Percentiles rank a stretch among this genome's conserved stretches.
phyloP scores from a whole-genome alignment of 495 filamentous ascomycete species.

The Neurospora sp. region DNA sequence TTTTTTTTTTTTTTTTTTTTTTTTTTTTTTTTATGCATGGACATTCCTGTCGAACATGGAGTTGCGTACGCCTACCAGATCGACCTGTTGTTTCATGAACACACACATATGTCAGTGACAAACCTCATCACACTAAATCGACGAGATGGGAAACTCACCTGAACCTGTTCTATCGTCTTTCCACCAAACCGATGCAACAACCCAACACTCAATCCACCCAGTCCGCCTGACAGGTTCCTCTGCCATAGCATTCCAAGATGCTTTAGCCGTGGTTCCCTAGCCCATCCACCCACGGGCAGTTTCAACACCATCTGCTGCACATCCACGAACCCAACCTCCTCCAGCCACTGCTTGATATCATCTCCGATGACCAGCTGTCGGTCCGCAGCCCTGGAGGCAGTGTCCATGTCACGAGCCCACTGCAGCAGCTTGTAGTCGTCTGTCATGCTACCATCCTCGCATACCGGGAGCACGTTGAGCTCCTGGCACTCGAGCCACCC shows the following conservation, averaged over 20 bases:
- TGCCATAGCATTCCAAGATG: slow-evolving; percentile 28
- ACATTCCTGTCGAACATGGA: slow-evolving; percentile 42
- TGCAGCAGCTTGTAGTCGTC: slow-evolving; percentile 31
- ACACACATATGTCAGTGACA: background rate
- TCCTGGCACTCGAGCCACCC: slow-evolving; percentile 60
- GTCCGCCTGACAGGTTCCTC: slow-evolving; percentile 18
- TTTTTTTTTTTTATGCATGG: slow-evolving; percentile 25
- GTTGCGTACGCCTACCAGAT: slow-evolving; percentile 48
- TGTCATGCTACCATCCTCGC: slow-evolving; percentile 52
- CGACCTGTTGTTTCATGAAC: slow-evolving; percentile 29
- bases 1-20: too few species aligned
- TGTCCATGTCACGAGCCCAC: slow-evolving; percentile 42
- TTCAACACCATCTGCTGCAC: slow-evolving; percentile 46
- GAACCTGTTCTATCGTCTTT: slow-evolving; percentile 29
- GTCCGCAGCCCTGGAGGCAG: slow-evolving; percentile 37
- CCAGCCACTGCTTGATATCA: slow-evolving; percentile 44
- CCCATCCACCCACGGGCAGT: slow-evolving; percentile 49
- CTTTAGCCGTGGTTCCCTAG: slow-evolving; percentile 14
- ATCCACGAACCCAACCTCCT: slow-evolving; percentile 53
- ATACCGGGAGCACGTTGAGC: slow-evolving; percentile 41
- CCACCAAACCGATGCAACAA: slow-evolving; percentile 27
- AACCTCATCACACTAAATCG: background rate
- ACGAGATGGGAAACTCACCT: slow-evolving; percentile 16
- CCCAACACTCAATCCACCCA: slow-evolving; percentile 21
- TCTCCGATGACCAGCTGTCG: slow-evolving; percentile 43